These are phyloP conservation scores for Pachysandra terminalis DNA, from an alignment of 164 flowering plant species.

Conservation along the genomic window DNA sequence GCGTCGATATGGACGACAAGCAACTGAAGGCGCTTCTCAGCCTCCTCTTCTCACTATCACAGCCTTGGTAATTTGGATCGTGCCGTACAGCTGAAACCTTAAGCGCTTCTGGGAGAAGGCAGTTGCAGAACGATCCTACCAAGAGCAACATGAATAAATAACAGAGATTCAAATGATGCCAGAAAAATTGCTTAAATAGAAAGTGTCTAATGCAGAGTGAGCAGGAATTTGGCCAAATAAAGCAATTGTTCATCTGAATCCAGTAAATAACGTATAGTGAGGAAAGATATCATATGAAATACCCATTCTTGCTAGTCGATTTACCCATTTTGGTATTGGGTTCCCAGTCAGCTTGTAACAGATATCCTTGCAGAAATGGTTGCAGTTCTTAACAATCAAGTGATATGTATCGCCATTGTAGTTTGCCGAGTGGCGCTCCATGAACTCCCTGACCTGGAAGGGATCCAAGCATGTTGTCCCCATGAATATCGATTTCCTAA, in stretches of 20 bases:
- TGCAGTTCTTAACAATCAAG: conserved; percentile 91
- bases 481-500: conserved; percentile 81
- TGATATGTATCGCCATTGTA: conserved; percentile 93
- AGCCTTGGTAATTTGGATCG: conserved; percentile 29
- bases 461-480: conserved; percentile 84
- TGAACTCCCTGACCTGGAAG: conserved; percentile 77
- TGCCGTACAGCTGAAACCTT: conserved; percentile 39
- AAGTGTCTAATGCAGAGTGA: neutral
- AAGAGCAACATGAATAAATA: neutral
- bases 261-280: neutral
- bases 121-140: conserved; percentile 54
- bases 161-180: neutral
- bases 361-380: conserved; percentile 92
- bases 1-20: conserved; percentile 48
- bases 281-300: conserved; percentile 5
- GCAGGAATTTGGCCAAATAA: neutral
- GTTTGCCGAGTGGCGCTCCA: conserved; percentile 65
- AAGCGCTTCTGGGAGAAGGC: conserved; percentile 50
- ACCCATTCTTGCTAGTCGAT: conserved; percentile 95
- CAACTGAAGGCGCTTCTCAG: conserved; percentile 42
- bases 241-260: neutral
- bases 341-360: conserved; percentile 86
- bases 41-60: conserved; percentile 39
- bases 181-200: neutral
- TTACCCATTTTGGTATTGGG: conserved; percentile 88